A percentile compares a stretch with the other conserved stretches of the same genome.
These are phyloP conservation scores for Penicillium olsonii DNA, from an alignment of 2,329 filamentous ascomycete species.

Conservation along the genomic window DNA sequence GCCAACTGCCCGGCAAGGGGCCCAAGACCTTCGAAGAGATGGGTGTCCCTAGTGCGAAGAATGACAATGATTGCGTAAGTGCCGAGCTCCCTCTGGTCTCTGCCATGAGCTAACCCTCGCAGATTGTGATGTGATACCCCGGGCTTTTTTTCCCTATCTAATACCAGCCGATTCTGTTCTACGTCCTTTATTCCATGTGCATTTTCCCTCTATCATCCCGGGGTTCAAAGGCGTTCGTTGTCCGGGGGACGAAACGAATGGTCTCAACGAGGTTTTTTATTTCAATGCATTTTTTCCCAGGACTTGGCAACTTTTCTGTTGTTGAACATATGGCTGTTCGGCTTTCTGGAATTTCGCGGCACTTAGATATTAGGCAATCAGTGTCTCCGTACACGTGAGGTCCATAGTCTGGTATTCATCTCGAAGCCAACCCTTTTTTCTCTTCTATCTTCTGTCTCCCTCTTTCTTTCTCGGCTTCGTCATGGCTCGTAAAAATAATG, in stretches of 20 bases:
- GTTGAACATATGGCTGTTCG: too few species aligned
- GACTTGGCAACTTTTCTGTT: too few species aligned
- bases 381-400: too few species aligned
- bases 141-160: slow-evolving; percentile 18
- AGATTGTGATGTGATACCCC: slow-evolving; percentile 48
- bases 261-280: slow-evolving; percentile 9
- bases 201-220: slow-evolving; percentile 18
- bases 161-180: slow-evolving; percentile 17
- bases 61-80: slow-evolving; percentile 89
- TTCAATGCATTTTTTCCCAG: slow-evolving; percentile 21
- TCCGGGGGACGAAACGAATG: slow-evolving; percentile 18
- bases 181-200: slow-evolving; percentile 16
- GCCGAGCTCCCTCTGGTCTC: not conserved
- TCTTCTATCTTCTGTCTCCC: slow-evolving; percentile 6
- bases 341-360: too few species aligned
- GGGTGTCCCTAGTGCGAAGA: slow-evolving; percentile 83
- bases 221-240: slow-evolving; percentile 13
- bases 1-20: slow-evolving; percentile 62
- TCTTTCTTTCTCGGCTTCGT: not conserved
- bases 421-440: too few species aligned
- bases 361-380: too few species aligned
- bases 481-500: slow-evolving; percentile 45
- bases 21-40: slow-evolving; percentile 98
- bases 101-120: slow-evolving; percentile 20
- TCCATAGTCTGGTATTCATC: too few species aligned